These are phyloP conservation scores for Marasmius sp. DNA, from an alignment of 1,284 basidiomycete species.

Conservation along the genomic window DNA sequence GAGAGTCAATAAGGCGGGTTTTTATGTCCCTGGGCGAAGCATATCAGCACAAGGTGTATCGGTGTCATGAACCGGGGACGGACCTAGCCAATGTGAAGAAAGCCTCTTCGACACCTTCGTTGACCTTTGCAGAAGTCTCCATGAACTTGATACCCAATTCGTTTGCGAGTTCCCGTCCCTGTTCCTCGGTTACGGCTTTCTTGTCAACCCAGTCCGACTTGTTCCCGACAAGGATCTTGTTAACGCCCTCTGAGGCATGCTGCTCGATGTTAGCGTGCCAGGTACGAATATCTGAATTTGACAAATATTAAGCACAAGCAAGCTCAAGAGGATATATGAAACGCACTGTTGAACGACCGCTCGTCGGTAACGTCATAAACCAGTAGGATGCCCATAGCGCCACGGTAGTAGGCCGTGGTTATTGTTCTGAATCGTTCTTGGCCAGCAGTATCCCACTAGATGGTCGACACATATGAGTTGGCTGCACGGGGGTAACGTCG, in stretches of 20 bases:
- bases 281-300: conserved; percentile 85
- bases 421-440: conserved; percentile 99
- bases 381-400: conserved; percentile 98
- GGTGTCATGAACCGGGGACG: conserved; percentile 25
- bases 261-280: conserved; percentile 99
- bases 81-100: conserved; percentile 97
- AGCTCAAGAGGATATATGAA: conserved; percentile 8
- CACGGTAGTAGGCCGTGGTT: conserved; percentile 99
- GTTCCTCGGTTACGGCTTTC: conserved; percentile 86
- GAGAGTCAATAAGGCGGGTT: conserved; percentile 93
- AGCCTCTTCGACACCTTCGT: conserved; percentile 97
- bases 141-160: conserved; percentile 95
- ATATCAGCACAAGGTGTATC: not conserved
- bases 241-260: conserved; percentile 97
- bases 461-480: conserved; percentile 7
- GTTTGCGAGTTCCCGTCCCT: conserved; percentile 79
- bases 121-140: conserved; percentile 97
- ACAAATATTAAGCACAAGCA: not conserved
- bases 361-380: conserved; percentile 99
- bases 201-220: conserved; percentile 99
- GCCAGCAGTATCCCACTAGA: conserved; percentile 96
- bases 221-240: conserved; percentile 99
- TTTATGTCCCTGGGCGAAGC: conserved; percentile 84
- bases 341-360: conserved; percentile 94
- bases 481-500: not conserved